These are phyloP conservation scores for Crithidia brevicula DNA, from an alignment of 208 protist species.

Conservation along the genomic window DNA sequence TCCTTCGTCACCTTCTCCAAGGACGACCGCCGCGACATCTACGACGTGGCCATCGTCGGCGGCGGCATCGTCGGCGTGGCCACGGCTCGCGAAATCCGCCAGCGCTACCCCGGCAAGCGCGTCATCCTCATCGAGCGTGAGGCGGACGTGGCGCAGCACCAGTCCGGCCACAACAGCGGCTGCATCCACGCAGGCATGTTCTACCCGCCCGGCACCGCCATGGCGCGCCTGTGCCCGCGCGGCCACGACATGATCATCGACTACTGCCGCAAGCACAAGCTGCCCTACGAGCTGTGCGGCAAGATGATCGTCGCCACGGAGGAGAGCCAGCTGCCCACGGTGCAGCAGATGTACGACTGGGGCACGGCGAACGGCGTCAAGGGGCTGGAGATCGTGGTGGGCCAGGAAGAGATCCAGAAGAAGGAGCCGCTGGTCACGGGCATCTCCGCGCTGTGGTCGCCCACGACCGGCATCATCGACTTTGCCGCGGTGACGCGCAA, in stretches of 20 bases:
- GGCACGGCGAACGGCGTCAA: slow-evolving; percentile 87
- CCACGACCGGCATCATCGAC: slow-evolving; percentile 87
- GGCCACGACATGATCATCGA: slow-evolving; percentile 87
- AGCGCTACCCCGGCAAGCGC: slow-evolving; percentile 69
- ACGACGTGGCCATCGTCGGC: slow-evolving; percentile 91
- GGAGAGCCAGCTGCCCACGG: slow-evolving; percentile 42
- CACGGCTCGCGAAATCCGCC: slow-evolving; percentile 71
- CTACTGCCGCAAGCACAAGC: slow-evolving; percentile 84
- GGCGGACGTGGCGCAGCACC: slow-evolving; percentile 86
- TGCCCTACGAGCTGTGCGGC: slow-evolving; percentile 82
- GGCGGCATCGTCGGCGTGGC: slow-evolving; percentile 89
- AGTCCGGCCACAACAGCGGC: slow-evolving; percentile 91
- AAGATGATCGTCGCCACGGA: slow-evolving; percentile 91
- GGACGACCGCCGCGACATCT: slow-evolving; percentile 52
- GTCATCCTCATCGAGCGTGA: slow-evolving; percentile 90
- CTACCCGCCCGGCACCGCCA: slow-evolving; percentile 78
- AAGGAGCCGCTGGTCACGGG: slow-evolving; percentile 79
- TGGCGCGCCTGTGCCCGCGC: slow-evolving; percentile 85
- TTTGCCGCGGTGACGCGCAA: slow-evolving; percentile 76
- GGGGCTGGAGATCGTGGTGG: slow-evolving; percentile 67
- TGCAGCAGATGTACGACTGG: slow-evolving; percentile 80
- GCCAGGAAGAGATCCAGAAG: slow-evolving; percentile 66
- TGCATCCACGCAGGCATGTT: slow-evolving; percentile 95
- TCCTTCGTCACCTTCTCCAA: slow-evolving; percentile 52
- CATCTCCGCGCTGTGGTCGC: slow-evolving; percentile 82